These are phyloP conservation scores for Sphaerobolus stellatus DNA, from an alignment of 1,284 basidiomycete genomes.

Conservation along the genomic window DNA sequence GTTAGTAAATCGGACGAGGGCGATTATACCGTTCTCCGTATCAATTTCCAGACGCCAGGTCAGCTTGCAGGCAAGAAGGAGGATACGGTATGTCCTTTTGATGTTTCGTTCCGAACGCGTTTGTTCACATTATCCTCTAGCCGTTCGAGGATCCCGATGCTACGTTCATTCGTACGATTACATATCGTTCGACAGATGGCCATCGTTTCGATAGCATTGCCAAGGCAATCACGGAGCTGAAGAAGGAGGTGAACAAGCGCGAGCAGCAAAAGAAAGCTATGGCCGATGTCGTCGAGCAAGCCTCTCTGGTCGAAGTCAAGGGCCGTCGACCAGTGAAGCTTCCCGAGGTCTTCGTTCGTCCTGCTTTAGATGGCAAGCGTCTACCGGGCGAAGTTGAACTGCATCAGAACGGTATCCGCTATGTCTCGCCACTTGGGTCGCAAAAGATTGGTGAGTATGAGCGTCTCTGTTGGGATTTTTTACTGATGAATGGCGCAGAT, in stretches of 20 bases:
- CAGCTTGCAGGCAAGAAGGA: conserved; percentile 99
- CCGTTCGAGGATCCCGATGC: conserved; percentile 98
- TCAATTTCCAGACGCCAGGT: conserved; percentile 99
- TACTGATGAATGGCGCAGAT: conserved; percentile 51
- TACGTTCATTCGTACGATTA: conserved; percentile 94
- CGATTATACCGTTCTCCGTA: conserved; percentile 90
- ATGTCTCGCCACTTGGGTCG: conserved; percentile 83
- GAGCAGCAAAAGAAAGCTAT: conserved; percentile 98
- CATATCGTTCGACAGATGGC: conserved; percentile 88
- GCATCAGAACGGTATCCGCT: conserved; percentile 95
- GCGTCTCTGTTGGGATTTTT: background rate
- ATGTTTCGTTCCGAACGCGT: conserved; percentile 13
- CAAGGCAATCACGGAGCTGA: conserved; percentile 92
- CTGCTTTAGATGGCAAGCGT: conserved; percentile 90
- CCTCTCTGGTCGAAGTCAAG: conserved; percentile 83
- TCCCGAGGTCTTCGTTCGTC: conserved; percentile 91
- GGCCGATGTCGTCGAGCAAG: conserved; percentile 97
- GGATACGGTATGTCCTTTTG: conserved; percentile 70
- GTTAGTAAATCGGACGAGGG: conserved; percentile 97
- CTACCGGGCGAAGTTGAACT: conserved; percentile 96
- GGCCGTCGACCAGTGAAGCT: conserved; percentile 78
- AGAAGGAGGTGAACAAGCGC: conserved; percentile 95
- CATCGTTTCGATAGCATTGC: conserved; percentile 87
- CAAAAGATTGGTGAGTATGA: conserved; percentile 79
- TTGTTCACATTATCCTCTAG: conserved; percentile 35